phyloP scores from a whole-genome alignment of 306 rosid species.

The Pterocarpus santalinus region DNA sequence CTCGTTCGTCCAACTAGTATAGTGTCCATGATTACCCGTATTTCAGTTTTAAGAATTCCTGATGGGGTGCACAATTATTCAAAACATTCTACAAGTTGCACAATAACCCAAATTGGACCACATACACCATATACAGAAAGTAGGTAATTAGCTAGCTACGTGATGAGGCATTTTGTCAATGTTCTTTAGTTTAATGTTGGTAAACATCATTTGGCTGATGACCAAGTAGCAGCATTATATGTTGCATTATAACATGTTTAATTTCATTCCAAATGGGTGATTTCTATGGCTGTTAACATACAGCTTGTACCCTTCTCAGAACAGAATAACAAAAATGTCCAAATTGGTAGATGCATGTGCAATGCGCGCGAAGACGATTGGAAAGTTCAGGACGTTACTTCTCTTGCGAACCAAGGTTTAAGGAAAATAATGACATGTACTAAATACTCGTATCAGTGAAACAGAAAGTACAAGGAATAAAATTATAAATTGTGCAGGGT shows the following conservation, averaged over 20 bases:
- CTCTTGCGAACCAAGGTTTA: background rate
- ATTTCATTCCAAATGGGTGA: background rate
- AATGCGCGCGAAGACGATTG: constrained; percentile 15
- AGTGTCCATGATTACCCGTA: constrained; percentile 19
- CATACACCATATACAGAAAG: background rate
- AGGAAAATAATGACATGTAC: constrained; percentile 8
- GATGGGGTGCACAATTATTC: background rate
- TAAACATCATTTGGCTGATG: background rate
- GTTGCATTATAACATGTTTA: background rate
- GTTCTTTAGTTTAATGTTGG: background rate
- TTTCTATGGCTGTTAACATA: no score
- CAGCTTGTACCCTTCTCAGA: no score
- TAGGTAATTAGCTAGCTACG: background rate
- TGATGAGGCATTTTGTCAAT: background rate
- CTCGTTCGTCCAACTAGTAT: constrained; percentile 5
- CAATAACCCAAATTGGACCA: constrained; percentile 8
- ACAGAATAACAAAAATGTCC: background rate
- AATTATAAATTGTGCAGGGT: background rate
- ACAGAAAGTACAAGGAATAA: background rate
- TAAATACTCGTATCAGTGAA: background rate
- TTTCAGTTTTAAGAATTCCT: background rate
- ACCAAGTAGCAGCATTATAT: background rate
- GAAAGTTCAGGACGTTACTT: background rate
- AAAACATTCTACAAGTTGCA: background rate
- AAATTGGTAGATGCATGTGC: constrained; percentile 28